Evolutionary conservation across 2,329 filamentous ascomycete species (phyloP).

Genomic region (Colletotrichum truncatum): DNA sequence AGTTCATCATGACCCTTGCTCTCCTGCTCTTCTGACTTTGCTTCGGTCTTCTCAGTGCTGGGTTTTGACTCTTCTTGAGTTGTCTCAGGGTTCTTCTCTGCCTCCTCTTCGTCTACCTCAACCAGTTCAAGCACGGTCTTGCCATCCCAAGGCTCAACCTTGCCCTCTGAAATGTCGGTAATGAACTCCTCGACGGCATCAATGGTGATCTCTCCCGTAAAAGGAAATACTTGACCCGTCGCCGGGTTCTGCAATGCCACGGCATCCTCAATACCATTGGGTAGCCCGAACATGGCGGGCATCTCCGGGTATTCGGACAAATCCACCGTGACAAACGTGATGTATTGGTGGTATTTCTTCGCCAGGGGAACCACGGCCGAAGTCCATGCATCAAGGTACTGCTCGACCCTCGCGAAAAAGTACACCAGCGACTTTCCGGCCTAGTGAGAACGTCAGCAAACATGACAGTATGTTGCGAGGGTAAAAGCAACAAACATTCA

Average conservation of each 20-base stretch:
- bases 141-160: constrained; percentile 49
- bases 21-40: background rate
- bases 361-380: constrained; percentile 46
- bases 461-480: rapidly evolving
- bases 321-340: constrained; percentile 59
- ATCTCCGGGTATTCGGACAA: constrained; percentile 55
- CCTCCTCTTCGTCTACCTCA: background rate
- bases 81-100: constrained; percentile 10
- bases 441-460: constrained; percentile 33
- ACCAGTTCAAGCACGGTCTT: constrained; percentile 20
- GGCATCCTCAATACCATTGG: constrained; percentile 36
- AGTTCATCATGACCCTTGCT: constrained; percentile 13
- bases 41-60: background rate
- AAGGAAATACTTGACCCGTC: constrained; percentile 53
- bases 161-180: constrained; percentile 53
- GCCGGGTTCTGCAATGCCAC: constrained; percentile 55
- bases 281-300: constrained; percentile 48
- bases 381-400: constrained; percentile 46
- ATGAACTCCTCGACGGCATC: constrained; percentile 52
- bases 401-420: constrained; percentile 36
- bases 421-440: constrained; percentile 49
- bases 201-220: constrained; percentile 40
- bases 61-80: background rate
- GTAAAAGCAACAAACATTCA: background rate
- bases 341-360: constrained; percentile 55